Base-by-base conservation (phyloP, 164 flowering plant species). In the Tinospora cordifolia region DNA sequence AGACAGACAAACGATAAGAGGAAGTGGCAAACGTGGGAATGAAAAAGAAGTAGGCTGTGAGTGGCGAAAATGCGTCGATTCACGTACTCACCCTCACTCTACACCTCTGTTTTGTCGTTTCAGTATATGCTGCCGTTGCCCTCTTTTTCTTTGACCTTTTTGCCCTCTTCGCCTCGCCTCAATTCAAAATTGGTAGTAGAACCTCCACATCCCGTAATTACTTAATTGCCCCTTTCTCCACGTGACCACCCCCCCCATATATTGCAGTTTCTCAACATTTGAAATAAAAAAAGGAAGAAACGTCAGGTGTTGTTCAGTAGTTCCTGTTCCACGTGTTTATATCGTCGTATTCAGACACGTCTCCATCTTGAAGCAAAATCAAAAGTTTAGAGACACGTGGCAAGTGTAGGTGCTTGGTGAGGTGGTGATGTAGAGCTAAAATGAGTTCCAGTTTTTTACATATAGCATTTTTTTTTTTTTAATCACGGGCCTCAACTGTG, bases 51-150 rank as follows among this genome's bases (percentile, higher is more conserved):
- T 25, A 62, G 11, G 0, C 9, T 39, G 12, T 1, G 51, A 38
- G 68, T 65, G 68, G 49, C 49, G 40, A 21, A 65, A 24, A 15
- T 41, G 49, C 26, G 40, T 22, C 34, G 51, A 65, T 38, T n/a
- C 12, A 65, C 40, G 68, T 38, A 17, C 25, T 15, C 49, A 30
- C 36, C 36, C 36, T 30, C 36, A 30, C 36, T 30, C 36, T n/a
- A 40, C 49, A 38, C 26, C 49, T 51, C 14, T 21, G 24, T 36
- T 65, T 38, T 65, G 68, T 63, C 66, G 66, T 63, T 63, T 63
- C 17, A 30, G 47, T 38, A 39, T 12, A 3, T 3, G 65, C 3
- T 24, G 14, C 25, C 24, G 19, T 9, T 30, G 8, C 36, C 36
- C 36, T 30, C 4, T 30, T 30, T 4, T 15, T 4, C 66, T 51